Evolutionary conservation across 2,329 filamentous ascomycete genomes (phyloP), one percentile per base, ranked within the genome.

Genomic region (Beauveria bassiana): DNA sequence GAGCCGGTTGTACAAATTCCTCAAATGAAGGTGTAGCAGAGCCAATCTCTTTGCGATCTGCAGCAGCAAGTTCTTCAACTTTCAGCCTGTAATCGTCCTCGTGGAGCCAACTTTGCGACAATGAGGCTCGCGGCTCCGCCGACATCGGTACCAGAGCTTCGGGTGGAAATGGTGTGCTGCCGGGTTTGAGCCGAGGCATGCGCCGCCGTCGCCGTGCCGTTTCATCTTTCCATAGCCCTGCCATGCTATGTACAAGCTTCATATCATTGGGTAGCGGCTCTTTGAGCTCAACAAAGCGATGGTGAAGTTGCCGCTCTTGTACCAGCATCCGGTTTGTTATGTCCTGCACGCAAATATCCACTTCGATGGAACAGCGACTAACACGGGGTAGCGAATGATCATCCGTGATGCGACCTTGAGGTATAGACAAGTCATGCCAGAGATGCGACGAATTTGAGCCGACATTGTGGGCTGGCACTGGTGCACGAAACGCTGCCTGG

Each of bases 201-300:
- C 83, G 84, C 53, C 83, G 80, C 72, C 90, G 93, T 38, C 93
- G 84, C 50, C 93, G 84, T 62, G 86, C 86, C 0, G 88, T 91
- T 73, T 98, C 95, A 67, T 96, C 91, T 70, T 86, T 87, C 95
- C 95, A 99, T 3, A 99, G 75, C 0, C 90, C 89, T 61, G 91
- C 92, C 90, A 99, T 93, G 65, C 95, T 99, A 69, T 91, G 87
- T 5, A 99, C 93, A 12, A 96, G 80, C 70, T 96, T 96, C 70
- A 93, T 79, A 65, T 90, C 86, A 0, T 80, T 73, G 0, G 84
- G 78, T 22, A 88, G 72, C 3, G 90, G 86, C 42, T 82, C 78
- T 12, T 85, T 73, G 14, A 85, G 82, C 72, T 98, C 95, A 24
- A 87, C 77, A 67, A 99, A 96, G 69, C 93, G 86, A 70, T 97